Evolutionary conservation across 805 yeast genomes (phyloP).

Genomic region (Wickerhamomyces canadensis): DNA sequence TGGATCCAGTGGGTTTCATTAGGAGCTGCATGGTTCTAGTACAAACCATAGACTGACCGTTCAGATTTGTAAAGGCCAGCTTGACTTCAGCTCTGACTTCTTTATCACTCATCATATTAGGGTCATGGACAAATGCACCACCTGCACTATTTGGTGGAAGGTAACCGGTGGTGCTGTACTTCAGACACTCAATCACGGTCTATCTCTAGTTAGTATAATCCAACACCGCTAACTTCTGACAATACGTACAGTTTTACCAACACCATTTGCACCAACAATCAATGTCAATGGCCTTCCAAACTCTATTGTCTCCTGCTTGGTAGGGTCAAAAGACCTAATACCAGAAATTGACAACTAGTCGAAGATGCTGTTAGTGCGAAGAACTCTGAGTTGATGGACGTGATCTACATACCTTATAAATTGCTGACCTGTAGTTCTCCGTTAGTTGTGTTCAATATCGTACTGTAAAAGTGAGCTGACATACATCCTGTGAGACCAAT

Average conservation of each 20-base stretch:
- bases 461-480: too few relatives aligned
- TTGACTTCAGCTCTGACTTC: constrained; percentile 88
- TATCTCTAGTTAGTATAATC: too few relatives aligned
- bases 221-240: too few relatives aligned
- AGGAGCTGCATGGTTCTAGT: constrained; percentile 79
- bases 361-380: neutral
- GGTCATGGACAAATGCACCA: constrained; percentile 95
- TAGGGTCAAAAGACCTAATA: constrained; percentile 85
- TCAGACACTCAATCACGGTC: constrained; percentile 88
- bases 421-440: constrained; percentile 16
- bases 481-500: too few relatives aligned
- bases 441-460: too few relatives aligned
- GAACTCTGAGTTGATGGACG: neutral
- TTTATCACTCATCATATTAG: constrained; percentile 67
- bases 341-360: constrained; percentile 82
- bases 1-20: too few relatives aligned
- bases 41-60: constrained; percentile 73
- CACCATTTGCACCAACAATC: constrained; percentile 93
- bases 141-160: constrained; percentile 94
- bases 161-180: constrained; percentile 93
- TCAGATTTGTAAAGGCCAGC: constrained; percentile 71
- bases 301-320: constrained; percentile 76
- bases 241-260: constrained; percentile 70
- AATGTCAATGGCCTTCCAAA: constrained; percentile 88
- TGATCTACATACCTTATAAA: constrained; percentile 16